Conservation (phyloP, 208 protist genomes). For the Acanthamoeba polyphaga region DNA sequence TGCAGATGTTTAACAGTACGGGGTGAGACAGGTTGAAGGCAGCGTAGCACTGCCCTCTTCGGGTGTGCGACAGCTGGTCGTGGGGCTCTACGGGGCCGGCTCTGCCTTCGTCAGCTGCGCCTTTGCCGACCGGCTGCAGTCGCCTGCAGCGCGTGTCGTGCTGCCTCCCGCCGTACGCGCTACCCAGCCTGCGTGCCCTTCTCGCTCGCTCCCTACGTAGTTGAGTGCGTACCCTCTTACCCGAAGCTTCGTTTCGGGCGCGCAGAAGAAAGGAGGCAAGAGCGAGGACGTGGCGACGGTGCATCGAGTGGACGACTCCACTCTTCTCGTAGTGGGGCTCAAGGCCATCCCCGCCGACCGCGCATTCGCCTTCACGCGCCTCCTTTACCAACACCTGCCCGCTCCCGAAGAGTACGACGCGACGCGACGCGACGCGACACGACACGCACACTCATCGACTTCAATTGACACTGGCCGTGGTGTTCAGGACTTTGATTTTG, state of each 20-base stretch:
- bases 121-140: not conserved
- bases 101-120: not conserved
- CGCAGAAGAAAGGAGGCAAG: not conserved
- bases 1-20: not conserved
- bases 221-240: not conserved
- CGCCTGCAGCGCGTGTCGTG: not conserved
- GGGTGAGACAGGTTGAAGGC: not conserved
- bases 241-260: not conserved
- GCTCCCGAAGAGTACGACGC: not conserved
- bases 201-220: too few relatives aligned
- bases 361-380: not conserved
- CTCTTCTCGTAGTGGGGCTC: not conserved
- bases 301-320: not conserved
- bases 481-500: slow-evolving; percentile 10
- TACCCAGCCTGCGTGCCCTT: not conserved
- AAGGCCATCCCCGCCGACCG: not conserved
- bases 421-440: not conserved
- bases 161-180: not conserved
- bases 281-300: not conserved
- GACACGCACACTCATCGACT: not conserved
- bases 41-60: not conserved
- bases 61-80: not conserved
- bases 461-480: too few relatives aligned
- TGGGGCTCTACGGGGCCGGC: not conserved
- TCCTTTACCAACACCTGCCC: not conserved